Conservation (phyloP, 306 rosid species). For the Gynostemma pentaphyllum region DNA sequence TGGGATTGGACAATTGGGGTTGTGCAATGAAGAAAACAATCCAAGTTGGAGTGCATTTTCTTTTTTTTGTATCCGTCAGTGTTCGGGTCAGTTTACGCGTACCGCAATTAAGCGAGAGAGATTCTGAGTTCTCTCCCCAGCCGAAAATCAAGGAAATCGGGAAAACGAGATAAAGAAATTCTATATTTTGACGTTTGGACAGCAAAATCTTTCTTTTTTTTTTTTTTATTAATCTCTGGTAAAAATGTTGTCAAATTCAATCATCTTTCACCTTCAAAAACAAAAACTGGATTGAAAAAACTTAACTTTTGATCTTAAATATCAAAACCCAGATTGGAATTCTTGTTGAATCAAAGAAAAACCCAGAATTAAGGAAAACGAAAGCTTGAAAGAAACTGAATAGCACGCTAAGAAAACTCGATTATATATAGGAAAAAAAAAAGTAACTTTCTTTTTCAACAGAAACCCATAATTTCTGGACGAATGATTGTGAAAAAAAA, state of each 20-base stretch:
- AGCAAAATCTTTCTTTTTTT: constrained; percentile 16
- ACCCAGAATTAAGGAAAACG: background rate
- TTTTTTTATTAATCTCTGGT: constrained; percentile 27
- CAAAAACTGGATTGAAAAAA: too few relatives aligned
- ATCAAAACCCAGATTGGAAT: background rate
- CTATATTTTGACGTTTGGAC: constrained; percentile 27
- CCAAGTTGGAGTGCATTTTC: constrained; percentile 66
- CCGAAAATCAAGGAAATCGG: constrained; percentile 12
- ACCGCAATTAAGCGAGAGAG: too few relatives aligned
- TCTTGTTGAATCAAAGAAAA: background rate
- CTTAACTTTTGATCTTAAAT: background rate
- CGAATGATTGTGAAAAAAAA: background rate
- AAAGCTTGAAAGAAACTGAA: background rate
- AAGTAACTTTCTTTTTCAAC: background rate
- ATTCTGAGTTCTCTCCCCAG: too few relatives aligned
- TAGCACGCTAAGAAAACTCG: background rate
- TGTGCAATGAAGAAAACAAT: constrained; percentile 59
- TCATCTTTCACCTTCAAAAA: background rate
- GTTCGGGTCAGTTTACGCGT: too few relatives aligned
- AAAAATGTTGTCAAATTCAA: constrained; percentile 26
- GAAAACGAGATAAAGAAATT: constrained; percentile 14
- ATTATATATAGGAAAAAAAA: too few relatives aligned
- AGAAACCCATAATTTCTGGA: constrained; percentile 8
- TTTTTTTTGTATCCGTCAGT: too few relatives aligned
- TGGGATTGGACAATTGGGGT: constrained; percentile 69